Evolutionary conservation across 2,329 filamentous ascomycete genomes (phyloP), one percentile per base, ranked within the genome.

Genomic region (Nemania abortiva): DNA sequence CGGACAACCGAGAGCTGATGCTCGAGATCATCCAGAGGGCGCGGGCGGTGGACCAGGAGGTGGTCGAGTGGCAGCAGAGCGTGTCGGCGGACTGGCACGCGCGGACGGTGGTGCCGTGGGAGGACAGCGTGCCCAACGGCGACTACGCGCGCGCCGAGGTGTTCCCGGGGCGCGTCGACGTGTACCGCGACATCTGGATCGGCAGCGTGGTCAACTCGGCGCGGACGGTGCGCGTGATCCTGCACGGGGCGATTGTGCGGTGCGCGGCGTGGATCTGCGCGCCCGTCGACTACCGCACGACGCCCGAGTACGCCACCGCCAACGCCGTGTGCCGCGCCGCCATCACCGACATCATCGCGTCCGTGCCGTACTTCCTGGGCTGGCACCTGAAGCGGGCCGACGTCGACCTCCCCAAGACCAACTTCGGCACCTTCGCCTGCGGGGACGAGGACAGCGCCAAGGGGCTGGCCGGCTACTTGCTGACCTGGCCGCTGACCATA

Each of bases 281-380:
- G 9, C 88, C 89, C 0, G 83, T 88, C 9, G 88, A 91, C 77
- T 90, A 90, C 74, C 82, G 88, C 50, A 90, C 88, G 1, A 90
- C 88, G 6, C 84, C 87, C 20, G 87, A 90, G 76, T 90, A 90
- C 71, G 87, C 87, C 11, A 84, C 84, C 0, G 85, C 86, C 4
- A 83, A 85, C 18, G 79, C 85, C 45, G 82, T 82, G 1, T 88
- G 84, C 60, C 81, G 82, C 47, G 85, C 88, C 54, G 83, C 82
- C 62, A 87, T 90, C 70, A 83, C 84, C 2, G 88, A 90, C 71
- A 85, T 90, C 45, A 83, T 90, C 62, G 87, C 88, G 1, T 87
- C 85, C 1, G 84, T 90, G n/a, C 89, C 89, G 0, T 90, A 86
- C 71, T 84, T 88, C 74, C 82, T 91, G 1, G 88, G 88, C 49